These are phyloP conservation scores for Tricholoma hemisulphureum DNA, from an alignment of 768 basidiomycete genomes.

Conservation along the genomic window DNA sequence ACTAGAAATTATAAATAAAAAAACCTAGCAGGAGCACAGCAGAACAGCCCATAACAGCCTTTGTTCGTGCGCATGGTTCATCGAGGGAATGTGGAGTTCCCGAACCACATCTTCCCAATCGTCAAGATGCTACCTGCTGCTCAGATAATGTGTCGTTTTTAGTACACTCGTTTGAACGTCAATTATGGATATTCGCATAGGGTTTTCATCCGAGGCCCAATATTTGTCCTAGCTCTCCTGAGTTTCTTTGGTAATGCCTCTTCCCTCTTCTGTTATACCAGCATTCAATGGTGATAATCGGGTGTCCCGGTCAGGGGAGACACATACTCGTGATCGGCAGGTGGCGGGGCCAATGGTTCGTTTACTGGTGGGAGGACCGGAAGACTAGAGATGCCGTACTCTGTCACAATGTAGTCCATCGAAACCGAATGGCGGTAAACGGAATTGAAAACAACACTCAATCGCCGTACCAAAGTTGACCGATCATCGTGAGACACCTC, in stretches of 20 bases:
- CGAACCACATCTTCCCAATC: no score
- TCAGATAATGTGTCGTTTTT: background rate
- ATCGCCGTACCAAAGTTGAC: constrained; percentile 59
- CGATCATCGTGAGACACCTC: constrained; percentile 31
- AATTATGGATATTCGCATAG: constrained; percentile 36
- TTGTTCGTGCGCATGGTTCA: no score
- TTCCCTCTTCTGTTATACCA: constrained; percentile 13
- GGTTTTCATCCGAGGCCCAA: constrained; percentile 42
- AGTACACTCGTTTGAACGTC: constrained; percentile 14
- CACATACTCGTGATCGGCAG: background rate
- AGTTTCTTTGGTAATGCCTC: constrained; percentile 24
- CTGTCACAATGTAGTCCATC: constrained; percentile 74
- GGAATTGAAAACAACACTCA: constrained; percentile 78
- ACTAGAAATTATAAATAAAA: no score
- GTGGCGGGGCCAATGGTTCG: constrained; percentile 12
- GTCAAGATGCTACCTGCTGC: no score
- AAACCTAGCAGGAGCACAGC: no score
- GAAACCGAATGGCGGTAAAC: constrained; percentile 48
- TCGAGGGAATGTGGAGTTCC: no score
- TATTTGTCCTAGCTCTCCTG: constrained; percentile 41
- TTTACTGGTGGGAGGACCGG: constrained; percentile 7
- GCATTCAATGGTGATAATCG: constrained; percentile 14
- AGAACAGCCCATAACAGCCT: no score
- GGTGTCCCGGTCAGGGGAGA: constrained; percentile 1
- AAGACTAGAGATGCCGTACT: constrained; percentile 49